phyloP scores from a whole-genome alignment of 768 basidiomycete species.

The Pilatotrama ljubarskyi region DNA sequence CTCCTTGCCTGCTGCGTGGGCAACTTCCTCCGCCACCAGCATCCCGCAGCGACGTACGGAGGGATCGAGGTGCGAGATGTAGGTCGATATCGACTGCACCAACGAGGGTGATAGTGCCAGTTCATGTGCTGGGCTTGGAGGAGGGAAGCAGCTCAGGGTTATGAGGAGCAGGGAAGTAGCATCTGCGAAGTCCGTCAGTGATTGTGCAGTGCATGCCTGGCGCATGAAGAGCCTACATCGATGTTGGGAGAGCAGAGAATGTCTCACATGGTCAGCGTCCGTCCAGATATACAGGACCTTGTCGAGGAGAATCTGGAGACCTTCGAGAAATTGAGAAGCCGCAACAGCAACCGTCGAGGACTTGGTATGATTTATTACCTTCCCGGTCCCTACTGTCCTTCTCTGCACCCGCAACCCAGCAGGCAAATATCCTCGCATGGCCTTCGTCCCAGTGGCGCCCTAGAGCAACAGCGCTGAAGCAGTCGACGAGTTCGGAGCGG shows the following conservation, averaged over 20 bases:
- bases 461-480: slow-evolving; percentile 47
- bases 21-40: slow-evolving; percentile 84
- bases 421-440: slow-evolving; percentile 62
- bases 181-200: slow-evolving; percentile 46
- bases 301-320: slow-evolving; percentile 48
- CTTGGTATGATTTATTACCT: slow-evolving; percentile 22
- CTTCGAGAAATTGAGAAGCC: slow-evolving; percentile 32
- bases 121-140: slow-evolving; percentile 40
- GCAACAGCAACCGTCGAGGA: not conserved
- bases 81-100: slow-evolving; percentile 66
- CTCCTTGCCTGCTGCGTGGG: slow-evolving; percentile 58
- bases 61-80: slow-evolving; percentile 76
- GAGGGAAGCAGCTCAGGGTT: slow-evolving; percentile 58
- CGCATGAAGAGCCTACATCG: slow-evolving; percentile 51
- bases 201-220: not conserved
- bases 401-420: slow-evolving; percentile 60
- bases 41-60: slow-evolving; percentile 87
- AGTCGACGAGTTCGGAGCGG: slow-evolving; percentile 53
- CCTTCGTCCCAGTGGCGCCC: slow-evolving; percentile 60
- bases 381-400: slow-evolving; percentile 34
- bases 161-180: slow-evolving; percentile 72
- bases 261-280: slow-evolving; percentile 73
- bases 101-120: slow-evolving; percentile 60
- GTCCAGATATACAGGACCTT: slow-evolving; percentile 68
- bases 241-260: slow-evolving; percentile 74